Evolutionary conservation across 2,329 filamentous ascomycete genomes (phyloP).

Genomic region (Monosporascus sp.): DNA sequence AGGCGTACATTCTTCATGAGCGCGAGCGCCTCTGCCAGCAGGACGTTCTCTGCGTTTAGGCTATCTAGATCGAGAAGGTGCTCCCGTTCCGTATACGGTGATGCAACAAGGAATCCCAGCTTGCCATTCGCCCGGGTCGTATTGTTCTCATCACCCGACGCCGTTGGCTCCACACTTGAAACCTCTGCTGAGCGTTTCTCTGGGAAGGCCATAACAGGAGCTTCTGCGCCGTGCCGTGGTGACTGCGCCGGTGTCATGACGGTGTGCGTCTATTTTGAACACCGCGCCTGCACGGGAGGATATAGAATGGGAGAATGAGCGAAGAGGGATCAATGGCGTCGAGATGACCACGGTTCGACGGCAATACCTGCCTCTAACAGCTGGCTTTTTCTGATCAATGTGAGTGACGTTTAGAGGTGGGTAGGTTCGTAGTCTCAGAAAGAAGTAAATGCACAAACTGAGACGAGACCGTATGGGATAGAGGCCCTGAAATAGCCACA

Average conservation of each 20-base stretch:
- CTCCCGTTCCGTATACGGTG: conserved; percentile 65
- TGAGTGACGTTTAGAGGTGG: too few relatives aligned
- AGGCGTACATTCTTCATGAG: conserved; percentile 55
- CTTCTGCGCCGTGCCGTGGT: not conserved
- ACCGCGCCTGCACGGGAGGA: not conserved
- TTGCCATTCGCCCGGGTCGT: too few relatives aligned
- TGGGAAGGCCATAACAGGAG: not conserved
- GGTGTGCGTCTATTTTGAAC: not conserved
- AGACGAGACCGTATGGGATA: too few relatives aligned
- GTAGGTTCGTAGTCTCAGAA: too few relatives aligned
- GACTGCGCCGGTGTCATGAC: not conserved
- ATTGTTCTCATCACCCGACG: conserved; percentile 12
- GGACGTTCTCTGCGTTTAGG: conserved; percentile 58
- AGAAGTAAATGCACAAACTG: too few relatives aligned
- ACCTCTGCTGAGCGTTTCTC: not conserved
- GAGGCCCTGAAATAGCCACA: too few relatives aligned
- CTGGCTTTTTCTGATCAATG: too few relatives aligned
- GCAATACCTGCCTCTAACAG: too few relatives aligned
- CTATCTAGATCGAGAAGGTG: conserved; percentile 70
- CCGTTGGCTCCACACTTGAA: not conserved
- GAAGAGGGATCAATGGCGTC: too few relatives aligned
- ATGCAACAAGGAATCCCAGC: conserved; percentile 52
- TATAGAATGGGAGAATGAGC: not conserved
- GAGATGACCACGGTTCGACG: too few relatives aligned
- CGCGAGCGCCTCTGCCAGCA: conserved; percentile 68